Evolutionary conservation across 352 stramenopile species (phyloP), one percentile per base, ranked within the genome.

Genomic region (Phytophthora constricta): DNA sequence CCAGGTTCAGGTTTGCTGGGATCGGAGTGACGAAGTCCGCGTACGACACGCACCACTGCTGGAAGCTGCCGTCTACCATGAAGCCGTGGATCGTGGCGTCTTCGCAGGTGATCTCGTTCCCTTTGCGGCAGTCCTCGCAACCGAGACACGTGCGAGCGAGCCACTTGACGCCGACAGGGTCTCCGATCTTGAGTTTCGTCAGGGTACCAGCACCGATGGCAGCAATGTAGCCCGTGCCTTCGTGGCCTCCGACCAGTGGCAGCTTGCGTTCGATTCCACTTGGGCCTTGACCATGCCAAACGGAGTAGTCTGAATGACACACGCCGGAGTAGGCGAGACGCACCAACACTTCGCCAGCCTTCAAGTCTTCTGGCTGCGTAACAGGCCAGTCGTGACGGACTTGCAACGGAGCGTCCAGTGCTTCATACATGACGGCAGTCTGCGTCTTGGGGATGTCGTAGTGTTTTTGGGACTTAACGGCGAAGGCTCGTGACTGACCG

Each of bases 11-110:
- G 39, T 61, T 66, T 3, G 72, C 50, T 2, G 89, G 89, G 64
- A 97, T 86, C 20, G 84, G 79, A 2, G 88, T 90, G 59, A 97
- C 89, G 54, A 81, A 72, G 53, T 91, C 70, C 0, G 74, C 77
- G 58, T 92, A 97, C 19, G 87, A 92, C 25, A 92, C 87, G 39
- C 72, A 84, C 78, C 73, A 84, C 49, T 86, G 69, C 53, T 78
- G 68, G 58, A 91, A 92, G 20, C 90, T 83, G 17, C 67, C 73
- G 20, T 78, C 63, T 1, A 71, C 59, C 2, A 66, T 79, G 43
- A 80, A 68, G n/a, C 76, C 76, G 53, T 82, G 76, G 3, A 81
- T 25, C 9, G 70, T 59, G 3, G 69, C 74, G 0, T 67, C 49
- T 0, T 55, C 56, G 39, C 77, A 89, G 9, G 66, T 82, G 7